Base-by-base conservation (phyloP, 2,329 filamentous ascomycete species). In the Sporothrix globosa region DNA sequence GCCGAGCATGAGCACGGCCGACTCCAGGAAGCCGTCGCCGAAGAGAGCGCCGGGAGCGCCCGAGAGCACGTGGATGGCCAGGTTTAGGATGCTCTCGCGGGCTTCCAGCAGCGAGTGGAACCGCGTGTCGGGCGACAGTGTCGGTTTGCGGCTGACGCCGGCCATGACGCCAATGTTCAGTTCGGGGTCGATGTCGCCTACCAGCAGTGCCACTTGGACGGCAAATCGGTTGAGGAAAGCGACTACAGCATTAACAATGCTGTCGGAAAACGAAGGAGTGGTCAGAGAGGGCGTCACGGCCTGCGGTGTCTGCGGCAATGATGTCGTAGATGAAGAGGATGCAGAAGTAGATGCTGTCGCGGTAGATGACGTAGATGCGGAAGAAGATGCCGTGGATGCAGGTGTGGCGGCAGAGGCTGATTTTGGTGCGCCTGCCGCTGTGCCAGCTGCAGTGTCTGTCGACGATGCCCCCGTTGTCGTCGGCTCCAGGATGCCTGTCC, bases 211-310 rank as follows among this genome's bases (percentile, higher is more conserved):
- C 0, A 72, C 72, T 50, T 72, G 72, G 3, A 73, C 54, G 56
- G 72, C 54, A 39, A 73, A 73, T 0, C 70, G 70, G 34, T 61
- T 65, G 10, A 73, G 39, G 17, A 73, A 72, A 1, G 67, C 69
- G 10, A 68, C 67, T n/a, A 71, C 63, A 7, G 69, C 67, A 7
- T 65, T 30, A 2, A 72, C 52, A 10, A 56, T 71, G n/a, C 69
- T 41, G 48, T 69, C 68, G 13, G 53, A 46, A 17, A 58, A 50
- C 4, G 67, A 68, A 0, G 53, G 41, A 1, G 21, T 17, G 7
- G 24, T 52, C 10, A 65, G 61, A 50, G 9, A 17, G n/a, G 3
- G 53, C 2, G 14, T 3, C 14, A 27, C 7, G 4, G 53, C 34
- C 34, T 34, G 34, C 9, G 34, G 34, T 34, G 34, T 34, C 5